Evolutionary conservation across 2,329 filamentous ascomycete genomes (phyloP), one percentile per base, ranked within the genome.

Genomic region (Fusarium xyrophilum): DNA sequence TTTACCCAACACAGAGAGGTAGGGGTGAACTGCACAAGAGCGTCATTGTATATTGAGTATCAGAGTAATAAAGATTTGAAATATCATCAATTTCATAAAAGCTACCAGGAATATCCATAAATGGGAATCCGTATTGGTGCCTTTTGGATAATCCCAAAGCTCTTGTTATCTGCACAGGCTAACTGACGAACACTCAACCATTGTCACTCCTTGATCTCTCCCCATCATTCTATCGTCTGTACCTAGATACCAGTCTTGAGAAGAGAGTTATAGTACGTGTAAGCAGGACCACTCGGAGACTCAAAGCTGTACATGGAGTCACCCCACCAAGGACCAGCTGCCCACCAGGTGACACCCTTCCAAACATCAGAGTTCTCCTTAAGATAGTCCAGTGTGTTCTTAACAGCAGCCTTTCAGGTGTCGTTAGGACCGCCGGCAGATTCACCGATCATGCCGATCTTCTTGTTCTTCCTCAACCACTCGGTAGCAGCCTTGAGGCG

Each of bases 241-340:
- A 0, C 43, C 10, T 17, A 73, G 39, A 60, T 39, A 21, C 73
- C 72, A 11, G 50, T 60, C 60, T 70, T 73, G 27, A 75, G 35
- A 9, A 74, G 60, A 21, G 68, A 69, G 61, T 74, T 67, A 60
- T 74, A 76, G 68, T 75, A 73, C 39, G 60, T 55, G 63, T 84
- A 85, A 0, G 69, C 82, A 10, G 76, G 77, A 19, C 83, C 82
- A n/a, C 74, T 79, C 2, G 82, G 78, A 17, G 82, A 81, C 77
- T 85, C 83, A 57, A 84, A 82, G 69, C 69, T 78, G 73, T 74
- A 84, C 60, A 83, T 82, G 76, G 85, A 85, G 67, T 80, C 72
- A 10, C 74, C 82, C 87, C 86, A 88, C 86, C 86, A 88, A 21
- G 86, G 86, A 2, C 87, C 87, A 30, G 82, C 85, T 12, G 81